phyloP scores from a whole-genome alignment of 2,329 filamentous ascomycete species.

The Coleophoma eucalyptorum region DNA sequence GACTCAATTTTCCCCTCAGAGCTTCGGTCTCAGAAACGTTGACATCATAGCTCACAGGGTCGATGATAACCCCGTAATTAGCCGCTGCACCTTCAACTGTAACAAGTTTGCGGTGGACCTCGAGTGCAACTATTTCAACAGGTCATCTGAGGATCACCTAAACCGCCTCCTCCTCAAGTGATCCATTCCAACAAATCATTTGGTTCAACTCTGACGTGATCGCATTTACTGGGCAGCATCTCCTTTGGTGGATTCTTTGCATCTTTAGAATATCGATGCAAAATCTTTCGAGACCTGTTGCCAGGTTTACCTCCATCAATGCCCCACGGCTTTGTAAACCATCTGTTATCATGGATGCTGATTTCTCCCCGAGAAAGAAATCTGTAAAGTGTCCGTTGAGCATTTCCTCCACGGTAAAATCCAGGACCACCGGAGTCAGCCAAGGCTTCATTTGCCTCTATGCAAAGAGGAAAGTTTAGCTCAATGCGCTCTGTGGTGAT shows the following conservation, averaged over 20 bases:
- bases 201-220: constrained; percentile 39
- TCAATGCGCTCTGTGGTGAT: constrained; percentile 45
- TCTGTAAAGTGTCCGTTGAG: constrained; percentile 41
- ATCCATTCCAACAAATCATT: constrained; percentile 45
- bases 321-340: constrained; percentile 46
- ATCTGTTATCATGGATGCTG: constrained; percentile 43
- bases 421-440: constrained; percentile 44
- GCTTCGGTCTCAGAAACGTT: constrained; percentile 29
- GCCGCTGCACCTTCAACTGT: constrained; percentile 34
- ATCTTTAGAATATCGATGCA: constrained; percentile 36
- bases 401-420: constrained; percentile 43
- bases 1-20: too few species aligned
- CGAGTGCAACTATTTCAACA: constrained; percentile 37
- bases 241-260: constrained; percentile 26
- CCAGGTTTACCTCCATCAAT: constrained; percentile 42
- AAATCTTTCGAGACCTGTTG: constrained; percentile 34
- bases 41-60: constrained; percentile 31
- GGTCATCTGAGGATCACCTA: constrained; percentile 43
- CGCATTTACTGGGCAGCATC: constrained; percentile 40
- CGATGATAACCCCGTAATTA: constrained; percentile 42
- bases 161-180: constrained; percentile 45
- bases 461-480: constrained; percentile 41
- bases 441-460: constrained; percentile 43
- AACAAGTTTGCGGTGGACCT: constrained; percentile 40
- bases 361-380: constrained; percentile 42